phyloP scores from a whole-genome alignment of 805 yeast genomes.

The Ogataea thermomethanolica region DNA sequence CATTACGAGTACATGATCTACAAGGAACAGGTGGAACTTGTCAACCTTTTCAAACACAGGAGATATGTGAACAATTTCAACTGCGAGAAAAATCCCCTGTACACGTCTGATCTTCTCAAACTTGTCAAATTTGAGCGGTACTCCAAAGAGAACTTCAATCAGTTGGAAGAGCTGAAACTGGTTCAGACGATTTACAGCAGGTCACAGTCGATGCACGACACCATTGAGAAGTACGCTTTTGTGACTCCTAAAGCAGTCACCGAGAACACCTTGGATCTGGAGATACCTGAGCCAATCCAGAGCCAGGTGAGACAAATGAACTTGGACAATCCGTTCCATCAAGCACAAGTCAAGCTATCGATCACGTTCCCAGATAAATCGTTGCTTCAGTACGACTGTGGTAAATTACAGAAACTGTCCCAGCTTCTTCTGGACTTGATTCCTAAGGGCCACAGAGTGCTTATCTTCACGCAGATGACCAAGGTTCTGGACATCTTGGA shows the following conservation, averaged over 20 bases:
- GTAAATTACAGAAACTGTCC: conserved; percentile 87
- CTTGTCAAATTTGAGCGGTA: conserved; percentile 33
- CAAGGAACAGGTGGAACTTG: conserved; percentile 47
- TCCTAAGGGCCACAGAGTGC: conserved; percentile 86
- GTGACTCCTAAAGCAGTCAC: conserved; percentile 85
- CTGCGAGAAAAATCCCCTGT: conserved; percentile 62
- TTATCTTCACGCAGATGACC: conserved; percentile 98
- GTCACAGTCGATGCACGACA: conserved; percentile 40
- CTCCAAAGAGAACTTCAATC: conserved; percentile 30
- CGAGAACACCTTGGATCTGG: conserved; percentile 58
- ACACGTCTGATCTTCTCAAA: conserved; percentile 56
- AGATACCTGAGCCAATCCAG: conserved; percentile 39
- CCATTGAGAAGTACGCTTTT: conserved; percentile 74
- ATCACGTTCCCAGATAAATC: conserved; percentile 97
- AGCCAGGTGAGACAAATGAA: conserved; percentile 28
- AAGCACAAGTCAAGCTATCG: conserved; percentile 78
- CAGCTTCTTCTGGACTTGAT: conserved; percentile 69
- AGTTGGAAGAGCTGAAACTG: conserved; percentile 32
- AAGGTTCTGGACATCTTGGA: conserved; percentile 91
- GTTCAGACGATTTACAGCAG: conserved; percentile 42
- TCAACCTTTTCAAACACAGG: conserved; percentile 53
- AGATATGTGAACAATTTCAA: conserved; percentile 63
- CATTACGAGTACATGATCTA: conserved; percentile 59
- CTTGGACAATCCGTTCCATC: conserved; percentile 60
- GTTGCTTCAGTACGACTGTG: conserved; percentile 91